Base-by-base conservation (phyloP, 1,284 basidiomycete genomes). In the Peniophora sp. region DNA sequence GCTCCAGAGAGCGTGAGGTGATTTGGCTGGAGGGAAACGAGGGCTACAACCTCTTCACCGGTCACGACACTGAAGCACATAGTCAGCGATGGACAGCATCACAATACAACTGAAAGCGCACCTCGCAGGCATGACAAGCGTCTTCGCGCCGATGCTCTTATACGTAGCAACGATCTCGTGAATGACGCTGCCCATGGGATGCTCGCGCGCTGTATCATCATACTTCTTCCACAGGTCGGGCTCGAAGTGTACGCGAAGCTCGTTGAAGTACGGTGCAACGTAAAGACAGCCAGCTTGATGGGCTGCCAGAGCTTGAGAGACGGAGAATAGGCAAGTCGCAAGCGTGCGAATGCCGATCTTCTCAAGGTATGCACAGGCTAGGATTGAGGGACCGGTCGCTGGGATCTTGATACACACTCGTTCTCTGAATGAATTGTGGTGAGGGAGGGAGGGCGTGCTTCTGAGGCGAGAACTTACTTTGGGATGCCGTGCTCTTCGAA, bases 331-430 rank as follows among this genome's bases (percentile, higher is more conserved):
- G 58, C 69, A 72, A 0, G 75, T 77, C 12, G 66, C 73, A 8
- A 77, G 68, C 0, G 75, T 77, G 50, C 72, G 64, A 36, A 77
- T 74, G 12, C 70, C 70, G 24, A 58, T 55, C 41, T 64, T 60
- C 48, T 68, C 62, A 32, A 77, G 66, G 24, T 68, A 55, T 32
- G 67, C 64, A 56, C 75, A 76, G 0, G 76, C 75, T 5, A 75
- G 46, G 47, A 75, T 58, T 2, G 69, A 69, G 57, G 75, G 70
- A 1, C 74, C 70, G 0, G 74, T 76, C 5, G 69, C 65, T 9
- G 74, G 75, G 35, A 77, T 76, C 56, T 78, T 78, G 62, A 78
- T 74, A 58, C 73, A 75, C 3, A 76, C 72, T 3, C 74, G 66
- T 12, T 66, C 63, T 49, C 73, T 75, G 51, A n/a, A n/a, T n/a